Evolutionary conservation across 331 rosid species (phyloP).

Genomic region (Stylosanthes scabra): DNA sequence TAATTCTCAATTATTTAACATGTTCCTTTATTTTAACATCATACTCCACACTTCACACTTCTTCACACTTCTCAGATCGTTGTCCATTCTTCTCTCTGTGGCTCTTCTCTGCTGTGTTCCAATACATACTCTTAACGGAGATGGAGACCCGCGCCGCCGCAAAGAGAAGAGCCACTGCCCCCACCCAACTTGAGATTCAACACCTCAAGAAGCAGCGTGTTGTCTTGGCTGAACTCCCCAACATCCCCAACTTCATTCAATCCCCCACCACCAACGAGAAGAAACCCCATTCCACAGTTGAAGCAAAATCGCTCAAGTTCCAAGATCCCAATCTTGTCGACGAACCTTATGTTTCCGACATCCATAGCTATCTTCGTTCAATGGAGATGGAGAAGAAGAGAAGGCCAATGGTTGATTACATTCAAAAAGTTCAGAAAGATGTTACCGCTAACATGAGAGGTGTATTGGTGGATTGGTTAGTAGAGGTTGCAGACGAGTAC

Average conservation of each 20-base stretch:
- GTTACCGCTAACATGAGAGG: slow-evolving; percentile 49
- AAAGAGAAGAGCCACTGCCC: slow-evolving; percentile 40
- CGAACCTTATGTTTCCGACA: slow-evolving; percentile 58
- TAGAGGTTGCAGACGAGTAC: slow-evolving; percentile 59
- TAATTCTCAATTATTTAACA: not conserved
- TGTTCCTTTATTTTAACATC: not conserved
- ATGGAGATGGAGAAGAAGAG: slow-evolving; percentile 63
- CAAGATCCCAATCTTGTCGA: slow-evolving; percentile 46
- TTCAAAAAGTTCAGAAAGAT: slow-evolving; percentile 42
- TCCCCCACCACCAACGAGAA: slow-evolving; percentile 31
- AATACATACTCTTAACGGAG: not conserved
- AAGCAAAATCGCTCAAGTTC: not conserved
- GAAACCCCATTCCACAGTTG: slow-evolving; percentile 12
- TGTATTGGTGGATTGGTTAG: slow-evolving; percentile 62
- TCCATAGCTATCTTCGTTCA: slow-evolving; percentile 56
- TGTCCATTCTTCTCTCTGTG: not conserved
- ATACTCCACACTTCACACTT: not conserved
- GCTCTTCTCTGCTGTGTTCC: not conserved
- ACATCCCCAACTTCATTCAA: slow-evolving; percentile 1
- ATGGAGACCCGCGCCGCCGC: slow-evolving; percentile 53
- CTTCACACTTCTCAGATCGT: not conserved
- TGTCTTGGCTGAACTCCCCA: slow-evolving; percentile 71
- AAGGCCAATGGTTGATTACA: slow-evolving; percentile 40
- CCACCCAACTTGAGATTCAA: not conserved
- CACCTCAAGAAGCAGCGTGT: slow-evolving; percentile 39